phyloP scores from a whole-genome alignment of 768 basidiomycete species.

The Serendipita indica region DNA sequence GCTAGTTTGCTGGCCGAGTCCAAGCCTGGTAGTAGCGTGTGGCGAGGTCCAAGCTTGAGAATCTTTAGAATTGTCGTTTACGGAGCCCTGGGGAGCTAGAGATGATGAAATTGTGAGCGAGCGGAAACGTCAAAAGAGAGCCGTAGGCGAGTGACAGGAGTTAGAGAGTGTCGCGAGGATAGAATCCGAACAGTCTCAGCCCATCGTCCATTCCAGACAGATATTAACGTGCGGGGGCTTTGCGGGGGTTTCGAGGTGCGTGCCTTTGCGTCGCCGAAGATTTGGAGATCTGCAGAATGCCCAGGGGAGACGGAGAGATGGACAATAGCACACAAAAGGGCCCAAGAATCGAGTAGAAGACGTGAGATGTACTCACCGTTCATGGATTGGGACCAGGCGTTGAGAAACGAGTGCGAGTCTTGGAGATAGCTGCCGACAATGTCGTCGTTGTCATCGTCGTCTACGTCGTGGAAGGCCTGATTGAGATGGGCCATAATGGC shows the following conservation, averaged over 20 bases:
- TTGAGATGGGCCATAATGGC: neutral
- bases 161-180: no score
- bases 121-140: no score
- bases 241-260: neutral
- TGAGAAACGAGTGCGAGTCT: neutral
- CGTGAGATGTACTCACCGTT: slow-evolving; percentile 8
- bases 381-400: slow-evolving; percentile 7
- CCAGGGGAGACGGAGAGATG: neutral
- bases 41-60: neutral
- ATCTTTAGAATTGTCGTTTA: neutral
- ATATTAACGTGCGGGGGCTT: neutral
- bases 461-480: no score
- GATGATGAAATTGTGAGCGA: no score
- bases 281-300: neutral
- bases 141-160: no score
- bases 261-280: neutral
- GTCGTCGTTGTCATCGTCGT: neutral
- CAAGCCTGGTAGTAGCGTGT: neutral
- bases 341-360: neutral
- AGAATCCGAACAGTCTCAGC: no score
- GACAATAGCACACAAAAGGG: neutral
- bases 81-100: no score
- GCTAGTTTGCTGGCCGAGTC: no score
- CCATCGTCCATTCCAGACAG: no score
- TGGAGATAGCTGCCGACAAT: slow-evolving; percentile 7